A percentile compares a stretch with the other conserved stretches of the same genome.
Evolutionary conservation across 257 asterid species (phyloP).

Genomic region (Ophiorrhiza pumila): DNA sequence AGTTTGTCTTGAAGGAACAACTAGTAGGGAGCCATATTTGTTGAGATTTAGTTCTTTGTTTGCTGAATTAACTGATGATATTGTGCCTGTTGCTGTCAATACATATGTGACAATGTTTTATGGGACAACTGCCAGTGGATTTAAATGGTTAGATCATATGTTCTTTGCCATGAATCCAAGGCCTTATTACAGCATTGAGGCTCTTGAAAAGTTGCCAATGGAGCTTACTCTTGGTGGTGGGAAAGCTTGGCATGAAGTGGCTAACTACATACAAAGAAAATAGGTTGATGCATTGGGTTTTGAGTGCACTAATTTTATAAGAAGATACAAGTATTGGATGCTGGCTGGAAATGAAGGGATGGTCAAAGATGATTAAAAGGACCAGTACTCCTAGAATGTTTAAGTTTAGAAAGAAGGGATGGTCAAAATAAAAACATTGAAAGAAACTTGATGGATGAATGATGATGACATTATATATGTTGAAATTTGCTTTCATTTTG

Average conservation of each 20-base stretch:
- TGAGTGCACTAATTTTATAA: conserved; percentile 46
- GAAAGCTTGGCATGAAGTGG: conserved; percentile 25
- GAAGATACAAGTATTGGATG: conserved; percentile 34
- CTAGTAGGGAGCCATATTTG: conserved; percentile 60
- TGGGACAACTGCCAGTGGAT: conserved; percentile 49
- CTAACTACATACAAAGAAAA: conserved; percentile 42
- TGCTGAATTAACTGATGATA: conserved; percentile 36
- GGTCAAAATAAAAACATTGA: too few relatives aligned
- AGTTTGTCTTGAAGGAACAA: conserved; percentile 43
- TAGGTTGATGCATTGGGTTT: conserved; percentile 41
- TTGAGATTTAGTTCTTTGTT: conserved; percentile 57
- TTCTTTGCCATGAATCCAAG: conserved; percentile 44
- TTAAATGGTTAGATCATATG: conserved; percentile 39
- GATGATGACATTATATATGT: too few relatives aligned
- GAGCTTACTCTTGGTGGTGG: conserved; percentile 22
- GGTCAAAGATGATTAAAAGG: conserved; percentile 4
- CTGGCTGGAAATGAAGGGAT: conserved; percentile 31
- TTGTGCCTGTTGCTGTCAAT: conserved; percentile 45
- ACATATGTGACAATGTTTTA: conserved; percentile 44
- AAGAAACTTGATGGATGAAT: too few relatives aligned
- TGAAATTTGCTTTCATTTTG: too few relatives aligned
- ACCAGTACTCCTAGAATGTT: too few relatives aligned
- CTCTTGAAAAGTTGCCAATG: conserved; percentile 26
- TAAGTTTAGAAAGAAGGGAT: too few relatives aligned
- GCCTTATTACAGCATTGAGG: conserved; percentile 24